phyloP scores from a whole-genome alignment of 2,329 filamentous ascomycete species.

The Monosporascus sp. region DNA sequence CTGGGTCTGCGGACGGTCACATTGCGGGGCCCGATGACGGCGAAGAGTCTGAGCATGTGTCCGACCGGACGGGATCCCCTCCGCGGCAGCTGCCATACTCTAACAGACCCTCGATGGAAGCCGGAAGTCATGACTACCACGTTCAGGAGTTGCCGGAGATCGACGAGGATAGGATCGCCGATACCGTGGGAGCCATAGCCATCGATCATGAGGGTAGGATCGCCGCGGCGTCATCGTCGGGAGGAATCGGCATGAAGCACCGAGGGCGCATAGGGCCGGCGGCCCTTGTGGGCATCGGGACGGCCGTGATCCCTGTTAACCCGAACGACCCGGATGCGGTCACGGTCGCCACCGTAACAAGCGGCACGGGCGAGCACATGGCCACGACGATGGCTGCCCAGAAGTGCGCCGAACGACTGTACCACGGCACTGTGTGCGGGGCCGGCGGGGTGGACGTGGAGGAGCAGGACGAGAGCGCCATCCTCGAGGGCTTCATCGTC shows the following conservation, averaged over 20 bases:
- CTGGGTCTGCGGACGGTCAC: background rate
- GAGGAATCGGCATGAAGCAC: conserved; percentile 98
- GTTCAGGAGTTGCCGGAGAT: background rate
- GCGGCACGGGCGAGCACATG: conserved; percentile 97
- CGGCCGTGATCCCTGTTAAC: conserved; percentile 77
- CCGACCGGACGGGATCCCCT: background rate
- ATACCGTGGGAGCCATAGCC: conserved; percentile 94
- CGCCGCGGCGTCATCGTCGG: conserved; percentile 91
- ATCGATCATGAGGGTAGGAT: conserved; percentile 83
- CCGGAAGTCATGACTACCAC: background rate
- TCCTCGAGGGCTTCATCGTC: conserved; percentile 70
- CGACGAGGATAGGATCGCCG: conserved; percentile 60
- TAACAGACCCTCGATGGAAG: background rate
- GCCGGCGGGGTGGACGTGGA: conserved; percentile 56
- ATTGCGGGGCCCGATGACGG: background rate
- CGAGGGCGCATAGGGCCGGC: conserved; percentile 86
- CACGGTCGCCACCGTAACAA: conserved; percentile 79
- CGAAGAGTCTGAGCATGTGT: background rate
- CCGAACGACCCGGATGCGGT: conserved; percentile 62
- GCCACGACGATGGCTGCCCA: conserved; percentile 88
- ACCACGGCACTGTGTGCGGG: conserved; percentile 59
- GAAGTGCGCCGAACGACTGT: conserved; percentile 80
- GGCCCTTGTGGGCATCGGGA: conserved; percentile 86
- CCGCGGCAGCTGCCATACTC: background rate
- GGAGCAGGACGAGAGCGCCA: conserved; percentile 71